phyloP scores from a whole-genome alignment of 805 yeast genomes.

The Candida wancherniae region DNA sequence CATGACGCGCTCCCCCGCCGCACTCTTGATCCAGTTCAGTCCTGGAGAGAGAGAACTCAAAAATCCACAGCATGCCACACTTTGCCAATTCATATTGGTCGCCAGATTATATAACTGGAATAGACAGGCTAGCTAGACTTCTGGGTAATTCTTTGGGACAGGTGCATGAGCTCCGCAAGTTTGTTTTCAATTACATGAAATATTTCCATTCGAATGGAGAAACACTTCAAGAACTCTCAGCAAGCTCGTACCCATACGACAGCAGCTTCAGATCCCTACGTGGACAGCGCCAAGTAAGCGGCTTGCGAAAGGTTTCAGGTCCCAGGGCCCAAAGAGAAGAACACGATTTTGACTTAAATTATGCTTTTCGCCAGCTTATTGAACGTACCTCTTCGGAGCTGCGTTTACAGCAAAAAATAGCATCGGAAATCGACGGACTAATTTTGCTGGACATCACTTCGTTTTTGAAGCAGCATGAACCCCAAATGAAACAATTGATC shows the following conservation, averaged over 20 bases:
- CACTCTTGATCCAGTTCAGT: neutral
- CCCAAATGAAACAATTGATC: conserved; percentile 23
- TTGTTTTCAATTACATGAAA: conserved; percentile 34
- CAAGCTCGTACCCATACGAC: conserved; percentile 20
- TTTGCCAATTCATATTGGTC: conserved; percentile 41
- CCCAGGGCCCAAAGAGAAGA: neutral
- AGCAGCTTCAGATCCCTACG: conserved; percentile 20
- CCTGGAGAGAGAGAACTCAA: conserved; percentile 1
- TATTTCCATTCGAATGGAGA: conserved; percentile 34
- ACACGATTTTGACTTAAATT: conserved; percentile 9
- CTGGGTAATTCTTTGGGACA: conserved; percentile 31
- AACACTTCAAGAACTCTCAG: conserved; percentile 24
- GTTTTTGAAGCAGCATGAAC: conserved; percentile 35
- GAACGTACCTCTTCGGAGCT: conserved; percentile 9
- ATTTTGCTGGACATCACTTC: conserved; percentile 31
- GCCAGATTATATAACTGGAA: conserved; percentile 35
- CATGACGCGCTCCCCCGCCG: too few relatives aligned
- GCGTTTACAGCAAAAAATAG: conserved; percentile 20
- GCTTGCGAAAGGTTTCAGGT: conserved; percentile 4
- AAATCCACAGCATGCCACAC: conserved; percentile 4
- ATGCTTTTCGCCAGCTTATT: conserved; percentile 12
- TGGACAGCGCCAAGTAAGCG: conserved; percentile 7
- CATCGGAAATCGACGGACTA: conserved; percentile 30
- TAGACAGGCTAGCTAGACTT: conserved; percentile 28
- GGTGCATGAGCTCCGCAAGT: conserved; percentile 36